Conservation (phyloP, 2,329 filamentous ascomycete genomes). For the Sporothrix schenckii region DNA sequence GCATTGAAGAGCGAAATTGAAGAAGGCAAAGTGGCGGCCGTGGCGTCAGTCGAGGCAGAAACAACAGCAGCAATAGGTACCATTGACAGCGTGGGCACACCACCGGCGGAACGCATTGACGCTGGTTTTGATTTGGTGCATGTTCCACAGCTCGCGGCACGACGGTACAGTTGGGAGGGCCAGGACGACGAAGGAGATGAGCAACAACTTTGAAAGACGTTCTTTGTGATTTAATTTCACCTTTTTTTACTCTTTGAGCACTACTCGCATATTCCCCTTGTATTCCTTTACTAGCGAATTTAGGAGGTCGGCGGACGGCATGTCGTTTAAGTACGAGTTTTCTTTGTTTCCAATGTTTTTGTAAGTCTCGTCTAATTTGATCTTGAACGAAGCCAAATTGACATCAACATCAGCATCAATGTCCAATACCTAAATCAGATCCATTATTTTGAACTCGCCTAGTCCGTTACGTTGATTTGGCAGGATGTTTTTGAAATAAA, state of each 20-base stretch:
- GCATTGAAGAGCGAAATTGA: constrained; percentile 37
- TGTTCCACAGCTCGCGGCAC: constrained; percentile 55
- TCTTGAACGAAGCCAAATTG: too few species aligned
- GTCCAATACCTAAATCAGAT: too few species aligned
- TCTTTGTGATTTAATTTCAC: not conserved
- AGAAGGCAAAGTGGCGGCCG: not conserved
- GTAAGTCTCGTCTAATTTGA: too few species aligned
- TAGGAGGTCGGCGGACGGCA: too few species aligned
- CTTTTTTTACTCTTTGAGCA: not conserved
- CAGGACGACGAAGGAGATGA: constrained; percentile 32
- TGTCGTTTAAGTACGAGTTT: too few species aligned
- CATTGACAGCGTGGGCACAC: constrained; percentile 39
- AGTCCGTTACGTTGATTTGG: too few species aligned
- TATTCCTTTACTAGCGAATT: too few species aligned
- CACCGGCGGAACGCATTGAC: constrained; percentile 48
- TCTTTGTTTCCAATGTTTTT: too few species aligned
- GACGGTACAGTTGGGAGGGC: constrained; percentile 58
- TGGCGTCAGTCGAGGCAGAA: constrained; percentile 18
- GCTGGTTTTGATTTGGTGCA: constrained; percentile 52
- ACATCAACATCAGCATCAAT: too few species aligned
- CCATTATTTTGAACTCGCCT: too few species aligned
- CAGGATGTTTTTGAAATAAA: not conserved
- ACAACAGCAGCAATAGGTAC: constrained; percentile 30
- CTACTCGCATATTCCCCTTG: too few species aligned
- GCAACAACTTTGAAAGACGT: not conserved